A percentile compares a stretch with the other conserved stretches of the same genome.
Evolutionary conservation across 140 eudicot species (phyloP).

Genomic region (Senecio squalidus): DNA sequence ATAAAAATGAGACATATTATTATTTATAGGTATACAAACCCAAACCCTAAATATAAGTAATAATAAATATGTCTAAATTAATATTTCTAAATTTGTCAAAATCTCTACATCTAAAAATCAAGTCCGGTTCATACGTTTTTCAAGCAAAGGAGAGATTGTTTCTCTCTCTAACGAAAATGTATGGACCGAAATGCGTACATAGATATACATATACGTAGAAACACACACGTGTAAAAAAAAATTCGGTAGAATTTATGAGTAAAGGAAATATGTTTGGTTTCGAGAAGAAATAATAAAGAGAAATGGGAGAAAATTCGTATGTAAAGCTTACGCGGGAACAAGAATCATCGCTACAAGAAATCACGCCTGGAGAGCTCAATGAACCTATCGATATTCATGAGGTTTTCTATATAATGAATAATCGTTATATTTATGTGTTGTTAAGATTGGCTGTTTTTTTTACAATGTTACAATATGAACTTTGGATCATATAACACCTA

Average conservation of each 20-base stretch:
- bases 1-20: too few species aligned
- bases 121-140: slow-evolving; percentile 12
- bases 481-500: neutral
- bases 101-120: neutral
- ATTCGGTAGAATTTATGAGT: neutral
- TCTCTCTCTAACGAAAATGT: slow-evolving; percentile 15
- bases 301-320: slow-evolving; percentile 62
- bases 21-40: too few species aligned
- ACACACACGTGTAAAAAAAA: slow-evolving; percentile 20
- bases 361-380: slow-evolving; percentile 88
- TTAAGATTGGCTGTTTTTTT: too few species aligned
- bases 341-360: slow-evolving; percentile 46
- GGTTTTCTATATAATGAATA: slow-evolving; percentile 24
- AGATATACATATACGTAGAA: slow-evolving; percentile 15
- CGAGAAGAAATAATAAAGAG: slow-evolving; percentile 11
- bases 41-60: neutral
- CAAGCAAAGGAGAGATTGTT: slow-evolving; percentile 8
- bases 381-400: slow-evolving; percentile 62
- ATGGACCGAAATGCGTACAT: slow-evolving; percentile 15
- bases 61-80: neutral
- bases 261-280: neutral
- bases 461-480: neutral
- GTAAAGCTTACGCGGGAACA: slow-evolving; percentile 69
- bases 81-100: neutral
- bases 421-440: neutral